Conservation (phyloP, 371 early-diverging fungal genomes). For the Lichtheimia corymbifera region DNA sequence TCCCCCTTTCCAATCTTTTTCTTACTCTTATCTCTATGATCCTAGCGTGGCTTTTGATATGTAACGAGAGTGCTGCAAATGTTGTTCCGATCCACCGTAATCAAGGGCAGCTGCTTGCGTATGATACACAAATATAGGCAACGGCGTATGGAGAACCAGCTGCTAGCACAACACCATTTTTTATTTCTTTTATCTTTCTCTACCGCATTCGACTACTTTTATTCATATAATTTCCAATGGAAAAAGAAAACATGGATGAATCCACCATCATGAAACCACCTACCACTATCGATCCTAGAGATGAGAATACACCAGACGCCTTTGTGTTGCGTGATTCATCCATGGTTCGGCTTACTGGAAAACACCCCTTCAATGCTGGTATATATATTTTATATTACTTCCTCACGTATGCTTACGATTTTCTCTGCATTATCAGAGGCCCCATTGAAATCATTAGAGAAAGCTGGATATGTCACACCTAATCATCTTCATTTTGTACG, state of each 20-base stretch:
- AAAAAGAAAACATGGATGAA: background rate
- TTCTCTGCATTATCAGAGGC: slow-evolving; percentile 29
- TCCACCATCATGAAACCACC: slow-evolving; percentile 1
- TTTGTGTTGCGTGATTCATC: slow-evolving; percentile 47
- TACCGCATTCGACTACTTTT: background rate
- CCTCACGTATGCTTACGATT: background rate
- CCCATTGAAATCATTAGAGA: slow-evolving; percentile 47
- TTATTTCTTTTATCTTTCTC: background rate
- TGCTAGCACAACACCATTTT: background rate
- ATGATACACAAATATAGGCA: too few relatives aligned
- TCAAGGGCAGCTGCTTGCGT: too few relatives aligned
- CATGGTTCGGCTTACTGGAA: slow-evolving; percentile 52
- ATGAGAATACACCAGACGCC: slow-evolving; percentile 49
- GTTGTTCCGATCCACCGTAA: too few relatives aligned
- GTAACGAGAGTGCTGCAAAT: too few relatives aligned
- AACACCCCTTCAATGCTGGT: slow-evolving; percentile 64
- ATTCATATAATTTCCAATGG: background rate
- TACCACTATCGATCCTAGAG: slow-evolving; percentile 24
- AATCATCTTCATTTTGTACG: slow-evolving; percentile 64
- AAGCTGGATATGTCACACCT: slow-evolving; percentile 60
- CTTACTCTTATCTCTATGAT: too few relatives aligned
- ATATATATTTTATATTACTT: background rate
- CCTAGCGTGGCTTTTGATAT: too few relatives aligned
- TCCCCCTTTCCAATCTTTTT: too few relatives aligned
- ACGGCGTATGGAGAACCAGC: too few relatives aligned